Conservation (phyloP, 305 asterid genomes). For the Fraxinus baroniana region DNA sequence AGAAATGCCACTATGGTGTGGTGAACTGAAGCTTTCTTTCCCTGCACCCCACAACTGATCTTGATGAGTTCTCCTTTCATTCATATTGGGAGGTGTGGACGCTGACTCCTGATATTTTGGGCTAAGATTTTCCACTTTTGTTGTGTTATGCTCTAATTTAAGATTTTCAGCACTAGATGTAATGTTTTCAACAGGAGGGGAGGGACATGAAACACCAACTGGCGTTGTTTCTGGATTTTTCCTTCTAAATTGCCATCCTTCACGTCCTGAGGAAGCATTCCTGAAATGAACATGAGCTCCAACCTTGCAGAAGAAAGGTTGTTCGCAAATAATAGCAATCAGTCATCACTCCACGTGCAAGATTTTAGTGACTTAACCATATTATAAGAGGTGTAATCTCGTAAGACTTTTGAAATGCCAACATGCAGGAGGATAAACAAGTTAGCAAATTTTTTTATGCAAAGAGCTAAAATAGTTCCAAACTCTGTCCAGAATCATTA, state of each 20-base stretch:
- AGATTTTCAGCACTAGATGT: conserved; percentile 20
- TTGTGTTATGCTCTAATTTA: conserved; percentile 12
- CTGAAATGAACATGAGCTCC: conserved; percentile 20
- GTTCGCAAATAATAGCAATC: not conserved
- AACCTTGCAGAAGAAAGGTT: conserved; percentile 26
- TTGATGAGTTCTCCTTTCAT: conserved; percentile 8
- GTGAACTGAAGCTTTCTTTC: conserved; percentile 14
- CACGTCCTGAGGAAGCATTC: conserved; percentile 21
- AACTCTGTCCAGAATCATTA: not conserved
- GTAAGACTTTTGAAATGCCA: not conserved
- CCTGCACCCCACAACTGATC: conserved; percentile 4
- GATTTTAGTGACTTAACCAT: not conserved
- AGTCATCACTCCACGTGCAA: not conserved
- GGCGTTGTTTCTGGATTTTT: conserved; percentile 19
- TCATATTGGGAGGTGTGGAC: conserved; percentile 6
- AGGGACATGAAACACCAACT: conserved; percentile 19
- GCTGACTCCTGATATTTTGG: conserved; percentile 18
- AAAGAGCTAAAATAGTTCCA: not conserved
- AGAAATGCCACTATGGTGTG: conserved; percentile 18
- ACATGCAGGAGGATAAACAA: not conserved
- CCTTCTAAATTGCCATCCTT: conserved; percentile 20
- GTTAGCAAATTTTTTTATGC: not conserved
- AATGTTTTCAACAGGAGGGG: conserved; percentile 5
- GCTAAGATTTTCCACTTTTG: conserved; percentile 9
- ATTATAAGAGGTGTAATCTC: not conserved